Base-by-base conservation (phyloP, 345 rosid species). In the Leavenworthia alabamica region DNA sequence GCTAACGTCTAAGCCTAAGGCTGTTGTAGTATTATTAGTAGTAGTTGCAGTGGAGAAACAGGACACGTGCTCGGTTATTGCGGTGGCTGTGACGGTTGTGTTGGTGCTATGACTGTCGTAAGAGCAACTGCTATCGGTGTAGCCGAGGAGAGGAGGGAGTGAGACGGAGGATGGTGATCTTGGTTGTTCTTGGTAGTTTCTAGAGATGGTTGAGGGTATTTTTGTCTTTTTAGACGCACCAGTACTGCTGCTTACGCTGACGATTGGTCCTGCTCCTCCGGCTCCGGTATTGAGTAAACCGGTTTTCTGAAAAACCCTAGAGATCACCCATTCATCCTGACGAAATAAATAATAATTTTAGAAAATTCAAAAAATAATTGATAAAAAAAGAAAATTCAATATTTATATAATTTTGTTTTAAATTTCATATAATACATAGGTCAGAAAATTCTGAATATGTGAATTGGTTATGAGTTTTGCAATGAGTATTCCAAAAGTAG, bases 251-350 rank as follows among this genome's bases (percentile, higher is more conserved):
- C 62, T 50, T 11, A 55, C 50, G 61, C 65, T 47, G 7, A 23
- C 51, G 28, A 36, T 46, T 1, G n/a, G n/a, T n/a, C n/a, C n/a
- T n/a, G 48, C 35, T 40, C 64, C 64, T 27, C 27, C 32, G 7
- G 67, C 53, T 17, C 78, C 84, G 46, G 72, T 68, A 31, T 55
- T 72, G 10, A 69, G 42, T 50, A 64, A 24, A 22, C 81, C 77
- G 36, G 78, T 77, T 79, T 93, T 93, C 66, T 81, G 86, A 57
- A 93, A 93, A 14, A 89, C 96, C 50, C 99, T 73, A 24, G 97
- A 86, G 46, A 93, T 87, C 8, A 93, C 99, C 99, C 97, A 93
- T 73, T 89, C 97, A 50, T 87, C 97, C 97, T 93, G 78, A 27
- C 5, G 40, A 17, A 5, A 59, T 12, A 60, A 39, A 64, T 0